phyloP scores from a whole-genome alignment of 345 rosid genomes.

The Zanthoxylum bungeanum region DNA sequence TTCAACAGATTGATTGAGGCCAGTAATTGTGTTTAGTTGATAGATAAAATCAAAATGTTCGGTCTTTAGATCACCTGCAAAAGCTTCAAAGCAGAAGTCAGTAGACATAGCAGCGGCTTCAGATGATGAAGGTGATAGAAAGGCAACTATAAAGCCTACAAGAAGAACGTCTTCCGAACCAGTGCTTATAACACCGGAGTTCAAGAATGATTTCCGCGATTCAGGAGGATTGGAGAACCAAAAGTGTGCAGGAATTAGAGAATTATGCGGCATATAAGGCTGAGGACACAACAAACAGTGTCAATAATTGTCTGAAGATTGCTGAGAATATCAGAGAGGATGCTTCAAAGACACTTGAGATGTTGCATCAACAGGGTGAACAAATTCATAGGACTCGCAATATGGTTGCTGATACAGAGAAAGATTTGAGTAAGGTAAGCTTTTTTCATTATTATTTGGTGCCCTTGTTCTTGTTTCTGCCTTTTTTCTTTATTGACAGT shows the following conservation, averaged over 20 bases:
- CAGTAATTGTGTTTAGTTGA: neutral
- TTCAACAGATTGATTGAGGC: no score
- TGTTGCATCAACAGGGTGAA: constrained; percentile 83
- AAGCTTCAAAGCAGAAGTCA: constrained; percentile 18
- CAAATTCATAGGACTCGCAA: constrained; percentile 76
- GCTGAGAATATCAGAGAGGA: constrained; percentile 79
- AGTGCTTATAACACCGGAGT: constrained; percentile 28
- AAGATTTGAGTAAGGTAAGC: constrained; percentile 71
- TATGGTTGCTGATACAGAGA: constrained; percentile 72
- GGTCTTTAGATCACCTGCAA: constrained; percentile 34
- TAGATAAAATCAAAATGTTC: constrained; percentile 41
- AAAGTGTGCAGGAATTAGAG: constrained; percentile 78
- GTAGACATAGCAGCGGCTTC: constrained; percentile 23
- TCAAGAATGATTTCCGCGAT: constrained; percentile 55
- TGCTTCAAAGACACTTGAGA: constrained; percentile 75
- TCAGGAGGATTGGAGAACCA: constrained; percentile 77
- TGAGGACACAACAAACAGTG: constrained; percentile 76
- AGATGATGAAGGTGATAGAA: constrained; percentile 41
- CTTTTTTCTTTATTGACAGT: neutral
- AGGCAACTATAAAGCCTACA: constrained; percentile 36
- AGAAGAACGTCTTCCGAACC: constrained; percentile 74
- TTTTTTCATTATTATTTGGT: neutral
- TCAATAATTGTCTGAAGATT: constrained; percentile 71
- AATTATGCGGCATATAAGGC: constrained; percentile 78
- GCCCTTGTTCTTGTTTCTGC: neutral